These are phyloP conservation scores for Mycena floridula DNA, from an alignment of 768 basidiomycete species.

Conservation along the genomic window DNA sequence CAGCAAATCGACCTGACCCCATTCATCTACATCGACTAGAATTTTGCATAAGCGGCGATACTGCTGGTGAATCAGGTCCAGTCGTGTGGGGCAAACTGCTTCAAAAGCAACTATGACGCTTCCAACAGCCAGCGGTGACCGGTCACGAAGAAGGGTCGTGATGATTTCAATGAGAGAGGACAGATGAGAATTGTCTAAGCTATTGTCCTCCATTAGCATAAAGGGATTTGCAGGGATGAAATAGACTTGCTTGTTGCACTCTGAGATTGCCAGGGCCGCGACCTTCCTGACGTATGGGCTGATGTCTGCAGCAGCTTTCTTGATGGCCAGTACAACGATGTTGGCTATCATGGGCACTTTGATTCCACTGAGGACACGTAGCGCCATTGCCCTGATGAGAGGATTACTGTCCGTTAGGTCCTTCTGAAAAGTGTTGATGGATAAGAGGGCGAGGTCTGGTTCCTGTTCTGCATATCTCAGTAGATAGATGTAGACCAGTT, in stretches of 20 bases:
- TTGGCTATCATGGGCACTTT: constrained; percentile 84
- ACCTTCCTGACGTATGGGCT: constrained; percentile 95
- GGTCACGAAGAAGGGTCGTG: constrained; percentile 58
- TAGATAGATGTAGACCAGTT: constrained; percentile 97
- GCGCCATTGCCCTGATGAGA: constrained; percentile 92
- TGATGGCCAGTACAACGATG: constrained; percentile 81
- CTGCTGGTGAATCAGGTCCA: constrained; percentile 85
- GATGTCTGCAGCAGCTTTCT: constrained; percentile 85
- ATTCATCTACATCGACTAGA: constrained; percentile 92
- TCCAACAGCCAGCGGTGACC: constrained; percentile 84
- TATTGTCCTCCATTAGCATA: no score
- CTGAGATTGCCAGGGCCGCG: constrained; percentile 85
- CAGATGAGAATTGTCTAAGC: constrained; percentile 70
- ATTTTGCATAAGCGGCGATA: constrained; percentile 79
- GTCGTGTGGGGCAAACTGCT: constrained; percentile 76
- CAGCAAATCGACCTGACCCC: constrained; percentile 85
- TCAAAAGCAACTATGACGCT: constrained; percentile 83
- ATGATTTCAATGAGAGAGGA: constrained; percentile 66
- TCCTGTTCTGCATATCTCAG: constrained; percentile 89
- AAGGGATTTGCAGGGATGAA: background rate
- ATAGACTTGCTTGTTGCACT: constrained; percentile 58
- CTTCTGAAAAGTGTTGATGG: constrained; percentile 98
- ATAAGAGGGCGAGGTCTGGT: constrained; percentile 90
- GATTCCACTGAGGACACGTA: constrained; percentile 90
- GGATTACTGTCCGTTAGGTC: constrained; percentile 91